Base-by-base conservation (phyloP, 495 filamentous ascomycete species). In the Hyaloscypha bicolor region DNA sequence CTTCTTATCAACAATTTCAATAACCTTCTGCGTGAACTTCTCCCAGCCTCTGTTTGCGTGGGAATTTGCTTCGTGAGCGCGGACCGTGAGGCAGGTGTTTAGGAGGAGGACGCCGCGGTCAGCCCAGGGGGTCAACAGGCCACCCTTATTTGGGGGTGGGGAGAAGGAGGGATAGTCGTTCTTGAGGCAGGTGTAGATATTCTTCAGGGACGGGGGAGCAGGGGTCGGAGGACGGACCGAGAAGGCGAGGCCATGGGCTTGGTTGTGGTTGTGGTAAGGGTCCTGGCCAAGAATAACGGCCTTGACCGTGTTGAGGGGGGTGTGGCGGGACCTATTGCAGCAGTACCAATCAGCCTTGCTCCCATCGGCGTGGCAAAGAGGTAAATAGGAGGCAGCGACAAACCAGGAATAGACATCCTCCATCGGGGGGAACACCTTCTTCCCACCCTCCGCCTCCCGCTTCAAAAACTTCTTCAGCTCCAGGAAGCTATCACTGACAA, bases 371-470 rank as follows among this genome's bases (percentile, higher is more conserved):
- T 25, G 25, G 25, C 1, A 25, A n/a, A 55, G 51, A 55, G 51
- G 51, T 11, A n/a, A 29, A 39, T 9, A 31, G 33, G 55, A 62
- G 12, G 39, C 9, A 16, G 48, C 55, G 9, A 73, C 78, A 19
- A 83, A 96, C 95, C 95, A 99, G 60, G 90, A 91, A 76, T 99
- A 99, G n/a, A 99, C 86, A 76, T 99, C 94, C 66, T 90, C 84
- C 57, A 84, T 80, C 0, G 93, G 94, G 14, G 95, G 95, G 71
- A 95, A 99, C 61, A 96, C 79, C 72, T 87, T 92, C 74, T 87
- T 90, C 3, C 88, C 87, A 1, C 78, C 78, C n/a, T 87, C 84
- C 55, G 87, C 84, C 79, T 99, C 96, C 55, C 79, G 83, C 75
- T 91, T 88, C 61, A 99, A 81, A 75, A 97, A 99, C 21, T 86